Conservation (phyloP, 2,329 filamentous ascomycete genomes). For the Epichloe gansuensis region DNA sequence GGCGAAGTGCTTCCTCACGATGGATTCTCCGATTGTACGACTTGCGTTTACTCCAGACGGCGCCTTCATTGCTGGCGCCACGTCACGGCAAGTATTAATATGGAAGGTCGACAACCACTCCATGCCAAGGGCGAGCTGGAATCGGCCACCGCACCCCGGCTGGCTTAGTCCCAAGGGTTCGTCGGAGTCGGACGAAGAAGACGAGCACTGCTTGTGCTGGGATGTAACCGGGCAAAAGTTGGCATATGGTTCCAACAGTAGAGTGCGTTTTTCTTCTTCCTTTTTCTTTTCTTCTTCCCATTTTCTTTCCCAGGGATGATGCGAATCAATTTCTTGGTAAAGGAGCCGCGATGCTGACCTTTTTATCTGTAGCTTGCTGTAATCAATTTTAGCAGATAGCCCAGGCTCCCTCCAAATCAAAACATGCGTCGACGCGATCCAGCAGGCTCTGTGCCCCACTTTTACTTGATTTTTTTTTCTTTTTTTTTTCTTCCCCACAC, state of each 20-base stretch:
- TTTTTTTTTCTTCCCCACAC: neutral
- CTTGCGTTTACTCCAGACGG: slow-evolving; percentile 52
- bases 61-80: slow-evolving; percentile 49
- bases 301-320: neutral
- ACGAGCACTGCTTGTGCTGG: slow-evolving; percentile 50
- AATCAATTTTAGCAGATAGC: slow-evolving; percentile 35
- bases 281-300: neutral
- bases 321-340: neutral
- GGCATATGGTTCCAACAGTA: slow-evolving; percentile 49
- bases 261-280: slow-evolving; percentile 30
- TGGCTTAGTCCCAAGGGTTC: slow-evolving; percentile 45
- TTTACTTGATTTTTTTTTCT: neutral
- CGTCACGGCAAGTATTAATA: slow-evolving; percentile 44
- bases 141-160: slow-evolving; percentile 38
- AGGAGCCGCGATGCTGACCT: neutral
- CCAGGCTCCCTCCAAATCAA: neutral
- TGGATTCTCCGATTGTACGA: slow-evolving; percentile 44
- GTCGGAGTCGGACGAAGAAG: slow-evolving; percentile 42
- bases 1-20: slow-evolving; percentile 46
- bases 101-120: slow-evolving; percentile 50
- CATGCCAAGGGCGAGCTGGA: slow-evolving; percentile 49
- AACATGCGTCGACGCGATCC: neutral
- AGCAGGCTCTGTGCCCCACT: slow-evolving; percentile 1
- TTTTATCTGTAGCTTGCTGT: slow-evolving; percentile 28
- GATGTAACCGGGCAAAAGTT: slow-evolving; percentile 48